Base-by-base conservation (phyloP, 2,329 filamentous ascomycete species). In the Penicillium psychrosexuale region DNA sequence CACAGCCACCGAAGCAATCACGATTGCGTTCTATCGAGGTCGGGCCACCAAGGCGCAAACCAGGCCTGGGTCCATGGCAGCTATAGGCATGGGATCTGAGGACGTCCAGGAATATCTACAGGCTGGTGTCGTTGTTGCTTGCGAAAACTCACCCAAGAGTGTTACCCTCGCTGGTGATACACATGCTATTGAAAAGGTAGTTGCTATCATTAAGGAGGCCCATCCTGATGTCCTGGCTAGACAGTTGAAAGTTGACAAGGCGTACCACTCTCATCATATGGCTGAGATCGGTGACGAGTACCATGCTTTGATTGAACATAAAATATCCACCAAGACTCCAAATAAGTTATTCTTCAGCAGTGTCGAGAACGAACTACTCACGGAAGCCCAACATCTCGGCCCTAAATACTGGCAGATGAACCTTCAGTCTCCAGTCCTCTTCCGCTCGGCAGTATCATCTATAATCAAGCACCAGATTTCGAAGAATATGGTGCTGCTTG, bases 231-330 rank as follows among this genome's bases (percentile, higher is more conserved):
- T 51, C 1, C 38, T 60, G 2, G 53, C 50, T 13, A 54, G 52
- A 11, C n/a, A 17, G 5, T 30, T 66, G 2, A 31, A 53, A 2
- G 56, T 63, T 0, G 51, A 62, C 7, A 55, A 58, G 15, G 61
- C 63, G 0, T 66, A 65, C 27, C 61, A 66, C 45, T 49, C 59
- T 15, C 51, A 47, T 3, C 60, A 63, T n/a, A 65, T 64, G 63
- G 27, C n/a, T 6, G 60, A 60, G 17, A 42, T 58, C 15, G 55
- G 59, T 8, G 27, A 47, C 5, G 8, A 44, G 3, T 60, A 61
- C 27, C 39, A 47, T 24, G 31, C 34, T 7, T 27, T 55, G 1
- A 55, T 58, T 11, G 37, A 58, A 30, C 15, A 24, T 11, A 2
- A 37, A 12, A 3, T 57, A n/a, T 43, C 48, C 12, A 28, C 30